A percentile compares a stretch with the other conserved stretches of the same genome.
Evolutionary conservation across 2,329 filamentous ascomycete genomes (phyloP).

Genomic region (Aureobasidium namibiae): DNA sequence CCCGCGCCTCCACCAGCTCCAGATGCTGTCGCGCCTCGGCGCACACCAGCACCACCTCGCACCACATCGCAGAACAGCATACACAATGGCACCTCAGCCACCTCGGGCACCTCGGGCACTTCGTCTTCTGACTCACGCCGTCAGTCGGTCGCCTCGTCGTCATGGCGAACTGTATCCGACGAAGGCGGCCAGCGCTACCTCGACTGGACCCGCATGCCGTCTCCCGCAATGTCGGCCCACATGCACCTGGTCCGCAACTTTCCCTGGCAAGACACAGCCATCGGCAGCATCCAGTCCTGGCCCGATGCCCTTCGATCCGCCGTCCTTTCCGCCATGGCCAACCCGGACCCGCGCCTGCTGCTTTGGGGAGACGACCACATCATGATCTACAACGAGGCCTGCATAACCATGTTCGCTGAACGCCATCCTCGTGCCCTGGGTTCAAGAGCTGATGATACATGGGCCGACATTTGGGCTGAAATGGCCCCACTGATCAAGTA

Average conservation of each 20-base stretch:
- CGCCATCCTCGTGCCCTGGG: slow-evolving; percentile 21
- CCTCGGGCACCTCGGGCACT: not conserved
- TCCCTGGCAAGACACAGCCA: slow-evolving; percentile 22
- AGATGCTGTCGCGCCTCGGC: not conserved
- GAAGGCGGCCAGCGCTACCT: not conserved
- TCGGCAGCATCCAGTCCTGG: slow-evolving; percentile 25
- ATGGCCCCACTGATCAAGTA: slow-evolving; percentile 13
- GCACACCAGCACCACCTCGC: not conserved
- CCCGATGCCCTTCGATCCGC: slow-evolving; percentile 18
- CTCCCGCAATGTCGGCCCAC: not conserved
- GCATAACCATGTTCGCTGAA: slow-evolving; percentile 24
- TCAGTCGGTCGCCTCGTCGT: not conserved
- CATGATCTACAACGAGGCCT: slow-evolving; percentile 31
- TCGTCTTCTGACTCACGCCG: not conserved
- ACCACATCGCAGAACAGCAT: not conserved
- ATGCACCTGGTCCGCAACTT: slow-evolving; percentile 19
- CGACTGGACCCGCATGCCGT: not conserved
- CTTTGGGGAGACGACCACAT: slow-evolving; percentile 24
- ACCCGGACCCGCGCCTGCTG: slow-evolving; percentile 24
- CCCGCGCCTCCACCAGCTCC: too few species aligned
- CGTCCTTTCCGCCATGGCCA: slow-evolving; percentile 22
- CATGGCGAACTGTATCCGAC: slow-evolving; percentile 10
- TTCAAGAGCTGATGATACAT: slow-evolving; percentile 16
- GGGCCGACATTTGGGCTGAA: slow-evolving; percentile 13
- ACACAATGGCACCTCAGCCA: not conserved